Evolutionary conservation across 2,329 filamentous ascomycete species (phyloP), one percentile per base, ranked within the genome.

Genomic region (Aspergillus udagawae): DNA sequence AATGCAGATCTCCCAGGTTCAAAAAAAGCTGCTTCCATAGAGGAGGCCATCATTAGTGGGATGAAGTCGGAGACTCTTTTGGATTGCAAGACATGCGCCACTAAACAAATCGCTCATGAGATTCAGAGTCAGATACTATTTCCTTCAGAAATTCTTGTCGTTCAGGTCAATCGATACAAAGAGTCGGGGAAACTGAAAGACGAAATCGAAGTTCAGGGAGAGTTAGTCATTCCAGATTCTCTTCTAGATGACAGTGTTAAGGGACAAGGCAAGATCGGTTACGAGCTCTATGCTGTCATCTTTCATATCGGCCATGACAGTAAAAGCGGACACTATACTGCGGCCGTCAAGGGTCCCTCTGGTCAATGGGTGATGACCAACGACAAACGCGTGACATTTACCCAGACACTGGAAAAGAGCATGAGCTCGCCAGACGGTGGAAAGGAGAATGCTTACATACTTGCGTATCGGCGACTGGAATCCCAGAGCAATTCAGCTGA

Each of bases 201-300:
- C 3, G 10, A 14, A 27, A 14, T 67, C 8, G 17, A 52, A 1
- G 9, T 64, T 6, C 9, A 53, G 9, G 48, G 60, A 1, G 14
- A 47, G 8, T 32, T 65, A 20, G 47, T 28, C 4, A 38, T 68
- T 14, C 42, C 51, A 12, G 49, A 49, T 17, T 14, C 54, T 1
- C 47, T 57, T 25, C 55, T 59, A 9, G 38, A 59, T 44, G 53
- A 35, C 21, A 49, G n/a, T 32, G 20, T 35, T 12, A 44, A 27
- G 21, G 48, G 23, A 17, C 49, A 32, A 35, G 51, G 29, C 14
- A 56, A 49, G 44, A 44, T 64, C n/a, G 41, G 53, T 5, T 73
- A 71, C 55, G 60, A 65, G 44, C 61, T 72, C 9, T 65, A 63
- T 28, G 62, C 63, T 1, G 57, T 72, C 23, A 56, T 68, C 25